phyloP scores from a whole-genome alignment of 1,284 basidiomycete species.

The Heterobasidion annosum region DNA sequence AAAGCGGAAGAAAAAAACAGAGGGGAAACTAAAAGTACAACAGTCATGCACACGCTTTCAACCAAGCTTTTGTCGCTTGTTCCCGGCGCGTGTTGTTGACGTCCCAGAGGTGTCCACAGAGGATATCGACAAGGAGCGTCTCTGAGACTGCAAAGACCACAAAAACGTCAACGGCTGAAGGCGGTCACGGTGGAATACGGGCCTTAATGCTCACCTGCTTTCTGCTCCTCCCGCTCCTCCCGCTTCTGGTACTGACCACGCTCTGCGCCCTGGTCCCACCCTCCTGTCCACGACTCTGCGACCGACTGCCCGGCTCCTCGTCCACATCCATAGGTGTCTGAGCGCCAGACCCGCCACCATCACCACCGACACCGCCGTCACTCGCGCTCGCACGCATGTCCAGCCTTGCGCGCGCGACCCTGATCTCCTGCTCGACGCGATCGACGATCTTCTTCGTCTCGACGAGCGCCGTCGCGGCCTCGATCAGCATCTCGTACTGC shows the following conservation, averaged over 20 bases:
- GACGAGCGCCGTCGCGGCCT: conserved; percentile 62
- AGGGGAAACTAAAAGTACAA: background rate
- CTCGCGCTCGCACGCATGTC: conserved; percentile 41
- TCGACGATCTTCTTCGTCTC: conserved; percentile 88
- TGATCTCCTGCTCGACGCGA: conserved; percentile 76
- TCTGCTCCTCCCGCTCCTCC: conserved; percentile 42
- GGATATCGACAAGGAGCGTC: conserved; percentile 38
- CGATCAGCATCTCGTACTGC: conserved; percentile 65
- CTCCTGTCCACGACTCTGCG: conserved; percentile 8
- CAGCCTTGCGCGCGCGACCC: conserved; percentile 58
- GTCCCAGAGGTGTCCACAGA: conserved; percentile 58
- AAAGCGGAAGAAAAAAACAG: background rate
- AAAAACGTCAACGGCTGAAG: background rate
- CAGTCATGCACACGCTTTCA: conserved; percentile 1
- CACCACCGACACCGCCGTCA: background rate
- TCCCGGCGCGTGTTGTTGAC: conserved; percentile 35
- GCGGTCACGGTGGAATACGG: background rate
- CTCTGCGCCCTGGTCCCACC: conserved; percentile 51
- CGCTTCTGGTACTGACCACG: conserved; percentile 52
- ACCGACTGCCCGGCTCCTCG: conserved; percentile 28
- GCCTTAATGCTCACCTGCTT: conserved; percentile 36
- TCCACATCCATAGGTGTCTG: conserved; percentile 23
- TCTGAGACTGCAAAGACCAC: conserved; percentile 5
- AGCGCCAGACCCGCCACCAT: conserved; percentile 15
- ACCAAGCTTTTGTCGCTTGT: conserved; percentile 43